Evolutionary conservation across 495 filamentous ascomycete genomes (phyloP).

Genomic region (Hypoxylon fragiforme): DNA sequence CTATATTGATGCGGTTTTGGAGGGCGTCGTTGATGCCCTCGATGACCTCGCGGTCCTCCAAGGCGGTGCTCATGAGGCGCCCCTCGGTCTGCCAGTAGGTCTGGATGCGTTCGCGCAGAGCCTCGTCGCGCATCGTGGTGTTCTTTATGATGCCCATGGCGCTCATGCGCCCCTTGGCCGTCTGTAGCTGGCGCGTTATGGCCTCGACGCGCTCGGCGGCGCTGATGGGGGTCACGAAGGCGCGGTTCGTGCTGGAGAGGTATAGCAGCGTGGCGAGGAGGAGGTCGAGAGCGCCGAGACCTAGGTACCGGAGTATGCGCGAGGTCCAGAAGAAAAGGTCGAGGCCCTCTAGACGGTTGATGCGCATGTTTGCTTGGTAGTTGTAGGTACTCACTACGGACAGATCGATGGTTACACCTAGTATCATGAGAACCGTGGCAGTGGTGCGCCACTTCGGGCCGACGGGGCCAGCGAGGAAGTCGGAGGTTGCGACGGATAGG

Average conservation of each 20-base stretch:
- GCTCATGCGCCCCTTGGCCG: constrained; percentile 48
- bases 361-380: constrained; percentile 59
- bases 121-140: constrained; percentile 56
- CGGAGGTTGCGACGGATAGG: constrained; percentile 64
- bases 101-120: constrained; percentile 46
- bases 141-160: constrained; percentile 60
- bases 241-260: constrained; percentile 74
- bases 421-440: constrained; percentile 65
- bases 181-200: constrained; percentile 42
- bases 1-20: constrained; percentile 54
- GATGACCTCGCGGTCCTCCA: constrained; percentile 64
- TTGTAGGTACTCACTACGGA: constrained; percentile 64
- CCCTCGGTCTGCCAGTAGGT: constrained; percentile 61
- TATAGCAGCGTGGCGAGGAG: constrained; percentile 67
- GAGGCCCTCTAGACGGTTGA: constrained; percentile 59
- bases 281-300: constrained; percentile 63
- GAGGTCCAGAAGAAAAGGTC: constrained; percentile 71
- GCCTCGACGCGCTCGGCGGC: constrained; percentile 54
- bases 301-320: constrained; percentile 59
- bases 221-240: constrained; percentile 48
- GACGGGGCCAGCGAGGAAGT: constrained; percentile 55
- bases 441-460: constrained; percentile 68
- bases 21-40: constrained; percentile 60
- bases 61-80: constrained; percentile 55
- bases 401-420: constrained; percentile 63